Evolutionary conservation across 139 green algal species (phyloP).

Genomic region (Coccomyxa sp.): DNA sequence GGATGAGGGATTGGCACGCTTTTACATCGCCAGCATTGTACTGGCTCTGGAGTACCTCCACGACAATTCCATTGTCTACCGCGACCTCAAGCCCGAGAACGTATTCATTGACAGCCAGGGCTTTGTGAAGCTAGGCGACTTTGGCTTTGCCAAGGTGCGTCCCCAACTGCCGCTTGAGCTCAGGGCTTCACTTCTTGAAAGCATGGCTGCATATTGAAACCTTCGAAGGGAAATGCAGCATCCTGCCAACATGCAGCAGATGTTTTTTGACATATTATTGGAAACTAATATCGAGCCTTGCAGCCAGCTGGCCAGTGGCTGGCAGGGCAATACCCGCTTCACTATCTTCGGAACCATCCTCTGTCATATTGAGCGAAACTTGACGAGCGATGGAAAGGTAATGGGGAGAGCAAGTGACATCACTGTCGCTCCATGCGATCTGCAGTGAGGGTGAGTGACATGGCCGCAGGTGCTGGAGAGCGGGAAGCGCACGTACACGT

Average conservation of each 20-base stretch:
- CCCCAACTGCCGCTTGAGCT: not conserved
- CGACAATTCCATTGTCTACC: constrained; percentile 86
- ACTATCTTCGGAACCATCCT: too few species aligned
- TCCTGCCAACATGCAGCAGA: not conserved
- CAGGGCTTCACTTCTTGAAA: not conserved
- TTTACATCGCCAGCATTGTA: constrained; percentile 89
- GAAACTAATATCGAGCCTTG: too few species aligned
- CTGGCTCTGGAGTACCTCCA: constrained; percentile 95
- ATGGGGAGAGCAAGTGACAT: too few species aligned
- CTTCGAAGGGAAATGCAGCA: not conserved
- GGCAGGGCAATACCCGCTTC: too few species aligned
- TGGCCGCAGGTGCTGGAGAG: constrained; percentile 65
- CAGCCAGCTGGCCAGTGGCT: too few species aligned
- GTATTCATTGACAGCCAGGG: constrained; percentile 88
- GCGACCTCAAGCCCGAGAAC: constrained; percentile 98
- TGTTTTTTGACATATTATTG: not conserved
- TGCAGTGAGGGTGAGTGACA: too few species aligned
- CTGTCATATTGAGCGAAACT: too few species aligned
- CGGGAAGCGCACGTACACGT: constrained; percentile 88
- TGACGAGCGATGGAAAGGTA: too few species aligned
- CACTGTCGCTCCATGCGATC: too few species aligned
- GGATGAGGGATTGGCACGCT: constrained; percentile 75
- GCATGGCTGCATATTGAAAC: too few species aligned
- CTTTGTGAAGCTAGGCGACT: constrained; percentile 94
- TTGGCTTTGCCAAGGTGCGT: constrained; percentile 93